These are phyloP conservation scores for Theileria sp. DNA, from an alignment of 169 alveolate genomes.

Conservation along the genomic window DNA sequence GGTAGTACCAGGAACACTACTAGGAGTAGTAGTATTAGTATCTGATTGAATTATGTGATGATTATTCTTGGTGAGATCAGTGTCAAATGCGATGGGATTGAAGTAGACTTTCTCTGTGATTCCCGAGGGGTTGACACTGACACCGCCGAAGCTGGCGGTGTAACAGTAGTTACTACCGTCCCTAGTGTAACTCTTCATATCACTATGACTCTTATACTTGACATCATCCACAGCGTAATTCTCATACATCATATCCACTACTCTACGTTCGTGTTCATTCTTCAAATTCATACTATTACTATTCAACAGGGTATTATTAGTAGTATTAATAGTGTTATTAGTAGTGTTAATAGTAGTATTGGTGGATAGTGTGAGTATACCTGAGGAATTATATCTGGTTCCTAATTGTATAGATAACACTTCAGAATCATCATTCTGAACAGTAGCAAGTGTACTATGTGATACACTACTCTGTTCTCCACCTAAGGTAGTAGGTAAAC, in stretches of 20 bases:
- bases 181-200: conserved; percentile 6
- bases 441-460: neutral
- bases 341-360: neutral
- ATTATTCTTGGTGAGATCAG: conserved; percentile 21
- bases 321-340: no score
- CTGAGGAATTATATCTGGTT: conserved; percentile 28
- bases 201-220: conserved; percentile 16
- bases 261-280: conserved; percentile 43
- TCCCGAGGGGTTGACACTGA: conserved; percentile 51
- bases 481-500: neutral
- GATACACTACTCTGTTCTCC: neutral
- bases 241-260: conserved; percentile 37
- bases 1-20: neutral
- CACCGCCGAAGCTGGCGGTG: conserved; percentile 29
- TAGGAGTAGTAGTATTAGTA: conserved; percentile 22
- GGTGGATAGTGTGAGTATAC: neutral
- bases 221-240: conserved; percentile 64
- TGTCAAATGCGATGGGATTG: conserved; percentile 51
- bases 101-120: conserved; percentile 53
- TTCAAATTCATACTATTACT: neutral
- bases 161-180: neutral
- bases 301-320: neutral
- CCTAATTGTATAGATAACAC: conserved; percentile 41
- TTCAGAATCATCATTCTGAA: conserved; percentile 1
- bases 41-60: no score